Evolutionary conservation across 257 asterid species (phyloP).

Genomic region (Paraleonurus japonicus): DNA sequence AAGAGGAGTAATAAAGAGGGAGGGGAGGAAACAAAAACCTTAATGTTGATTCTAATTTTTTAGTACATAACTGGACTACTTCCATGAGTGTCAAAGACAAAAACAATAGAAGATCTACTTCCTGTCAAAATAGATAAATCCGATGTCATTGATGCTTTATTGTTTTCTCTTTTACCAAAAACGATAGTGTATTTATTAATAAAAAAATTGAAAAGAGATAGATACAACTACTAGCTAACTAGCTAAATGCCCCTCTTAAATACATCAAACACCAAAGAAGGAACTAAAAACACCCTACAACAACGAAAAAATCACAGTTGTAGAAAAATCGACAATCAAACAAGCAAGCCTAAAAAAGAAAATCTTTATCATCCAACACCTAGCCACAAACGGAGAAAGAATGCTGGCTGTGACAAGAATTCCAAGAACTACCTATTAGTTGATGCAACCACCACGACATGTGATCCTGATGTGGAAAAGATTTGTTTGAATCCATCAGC

Average conservation of each 20-base stretch:
- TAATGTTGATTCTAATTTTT: not conserved
- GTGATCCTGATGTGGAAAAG: constrained; percentile 47
- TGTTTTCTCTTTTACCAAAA: not conserved
- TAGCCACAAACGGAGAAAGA: not conserved
- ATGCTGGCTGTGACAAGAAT: not conserved
- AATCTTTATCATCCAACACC: not conserved
- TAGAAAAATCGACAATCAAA: not conserved
- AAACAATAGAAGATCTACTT: not conserved
- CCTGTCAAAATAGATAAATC: not conserved
- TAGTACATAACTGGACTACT: not conserved
- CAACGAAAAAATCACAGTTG: not conserved
- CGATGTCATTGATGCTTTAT: not conserved
- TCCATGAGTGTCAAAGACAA: not conserved
- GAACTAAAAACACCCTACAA: not conserved
- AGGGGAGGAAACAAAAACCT: not conserved
- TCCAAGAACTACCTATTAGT: constrained; percentile 68
- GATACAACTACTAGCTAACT: not conserved
- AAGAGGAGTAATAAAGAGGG: not conserved
- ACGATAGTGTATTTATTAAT: not conserved
- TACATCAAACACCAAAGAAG: not conserved
- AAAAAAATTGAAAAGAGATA: not conserved
- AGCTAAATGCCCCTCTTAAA: not conserved
- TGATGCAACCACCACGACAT: constrained; percentile 89
- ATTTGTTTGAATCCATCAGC: constrained; percentile 79
- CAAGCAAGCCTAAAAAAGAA: not conserved